Base-by-base conservation (phyloP, 1,284 basidiomycete genomes). In the Ustilago vetiveriae region DNA sequence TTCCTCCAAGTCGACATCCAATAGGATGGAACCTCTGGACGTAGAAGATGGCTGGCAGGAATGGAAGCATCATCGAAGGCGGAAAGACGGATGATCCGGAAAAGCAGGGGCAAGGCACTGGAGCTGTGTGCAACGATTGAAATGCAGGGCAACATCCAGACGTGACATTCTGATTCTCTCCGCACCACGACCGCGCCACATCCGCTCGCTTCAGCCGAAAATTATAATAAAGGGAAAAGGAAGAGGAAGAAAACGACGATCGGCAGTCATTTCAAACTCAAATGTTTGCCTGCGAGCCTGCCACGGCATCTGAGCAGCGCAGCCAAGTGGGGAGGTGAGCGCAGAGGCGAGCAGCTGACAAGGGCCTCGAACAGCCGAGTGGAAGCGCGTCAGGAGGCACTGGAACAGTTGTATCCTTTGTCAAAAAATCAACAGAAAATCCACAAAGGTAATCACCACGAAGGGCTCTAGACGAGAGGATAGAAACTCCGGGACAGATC, bases 401-500 rank as follows among this genome's bases (percentile, higher is more conserved):
- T 32, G 19, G 43, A 41, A 3, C 52, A 46, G 52, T n/a, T n/a
- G n/a, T n/a, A n/a, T n/a, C n/a, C n/a, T n/a, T n/a, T n/a, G n/a
- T n/a, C n/a, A n/a, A n/a, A n/a, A n/a, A n/a, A n/a, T n/a, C n/a
- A n/a, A n/a, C n/a, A n/a, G n/a, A n/a, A n/a, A n/a, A n/a, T n/a
- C n/a, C n/a, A n/a, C n/a, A n/a, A n/a, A n/a, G n/a, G n/a, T n/a
- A n/a, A n/a, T n/a, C n/a, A n/a, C n/a, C n/a, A n/a, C n/a, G n/a
- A n/a, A n/a, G n/a, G n/a, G n/a, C n/a, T n/a, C n/a, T n/a, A n/a
- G n/a, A n/a, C n/a, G n/a, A n/a, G 29, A 32, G 27, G 32, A 21
- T 5, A 58, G 35, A 59, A 59, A 59, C 56, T 59, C 56, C 56
- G 56, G 46, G 56, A 51, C 48, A 39, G 38, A 59, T 52, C 49